Evolutionary conservation across 2,329 filamentous ascomycete species (phyloP), one percentile per base, ranked within the genome.

Genomic region (Colletotrichum filicis): DNA sequence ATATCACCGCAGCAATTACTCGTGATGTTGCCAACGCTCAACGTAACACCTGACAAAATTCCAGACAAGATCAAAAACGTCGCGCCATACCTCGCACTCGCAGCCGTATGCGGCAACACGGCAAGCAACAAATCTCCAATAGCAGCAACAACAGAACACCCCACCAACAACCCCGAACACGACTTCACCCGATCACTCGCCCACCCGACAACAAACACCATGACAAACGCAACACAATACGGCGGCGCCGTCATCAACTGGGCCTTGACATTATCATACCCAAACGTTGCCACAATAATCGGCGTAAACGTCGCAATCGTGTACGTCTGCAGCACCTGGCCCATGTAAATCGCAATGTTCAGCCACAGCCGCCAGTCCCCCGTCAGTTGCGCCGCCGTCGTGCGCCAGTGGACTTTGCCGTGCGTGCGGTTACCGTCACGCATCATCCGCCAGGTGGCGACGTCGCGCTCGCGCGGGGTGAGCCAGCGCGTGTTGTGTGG

Each of bases 341-440:
- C 49, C 72, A 74, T 87, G 76, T 87, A 88, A 9, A 87, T 83
- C 4, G 85, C 71, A 42, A 85, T 83, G 66, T 87, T 83, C 4
- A 83, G 75, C 75, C 84, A 87, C 1, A 85, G 85, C 49, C 85
- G 79, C 81, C 83, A 84, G 75, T 87, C 84, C 3, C 68, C 19
- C 42, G 19, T 64, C 8, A 75, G 75, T 68, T 79, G 77, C 22
- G 73, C 74, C 30, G 80, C 66, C 1, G 72, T 63, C 8, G 64
- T 67, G 19, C 62, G 46, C 72, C 69, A 67, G 26, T 67, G 24
- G 5, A 72, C n/a, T 24, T 53, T 46, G 3, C 74, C 65, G 11
- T 73, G 65, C 2, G 72, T 77, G 22, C 73, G 62, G 49, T 74
- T 76, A 2, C 72, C 71, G n/a, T 77, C 76, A 5, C 70, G 19